A percentile compares a stretch with the other conserved stretches of the same genome.
phyloP scores from a whole-genome alignment of 257 asterid genomes.

The Knoxia roxburghii region DNA sequence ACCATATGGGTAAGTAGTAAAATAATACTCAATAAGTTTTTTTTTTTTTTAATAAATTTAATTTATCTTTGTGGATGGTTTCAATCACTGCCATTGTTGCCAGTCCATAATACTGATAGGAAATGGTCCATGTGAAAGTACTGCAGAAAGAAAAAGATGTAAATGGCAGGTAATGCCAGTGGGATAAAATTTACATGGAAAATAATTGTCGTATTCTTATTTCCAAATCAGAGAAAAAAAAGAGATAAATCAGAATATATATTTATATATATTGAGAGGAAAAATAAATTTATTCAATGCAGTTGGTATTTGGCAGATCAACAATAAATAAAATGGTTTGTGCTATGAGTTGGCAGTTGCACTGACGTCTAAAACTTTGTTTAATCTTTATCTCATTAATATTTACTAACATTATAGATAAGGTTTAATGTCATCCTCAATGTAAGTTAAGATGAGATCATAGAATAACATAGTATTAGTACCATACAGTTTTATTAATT shows the following conservation, averaged over 20 bases:
- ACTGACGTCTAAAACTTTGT: constrained; percentile 25
- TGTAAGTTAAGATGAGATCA: no score
- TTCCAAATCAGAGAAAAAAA: background rate
- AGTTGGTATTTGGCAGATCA: constrained; percentile 55
- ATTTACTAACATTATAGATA: no score
- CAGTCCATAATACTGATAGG: constrained; percentile 29
- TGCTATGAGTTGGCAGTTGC: constrained; percentile 38
- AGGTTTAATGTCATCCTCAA: no score
- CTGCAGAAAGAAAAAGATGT: constrained; percentile 35
- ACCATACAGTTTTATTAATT: no score
- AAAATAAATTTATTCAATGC: constrained; percentile 35
- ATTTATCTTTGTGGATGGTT: background rate
- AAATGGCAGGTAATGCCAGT: constrained; percentile 47
- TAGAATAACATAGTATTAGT: no score
- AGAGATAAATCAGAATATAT: background rate
- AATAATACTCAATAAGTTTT: background rate
- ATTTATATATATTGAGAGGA: background rate
- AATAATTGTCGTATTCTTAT: constrained; percentile 22
- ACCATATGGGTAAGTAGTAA: constrained; percentile 78
- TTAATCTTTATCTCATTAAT: no score
- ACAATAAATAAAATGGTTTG: constrained; percentile 35
- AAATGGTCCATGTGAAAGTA: constrained; percentile 48
- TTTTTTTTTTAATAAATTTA: background rate
- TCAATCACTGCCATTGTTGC: constrained; percentile 19
- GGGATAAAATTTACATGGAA: constrained; percentile 29